Evolutionary conservation across 1,139 yeast genomes (phyloP), one percentile per base, ranked within the genome.

Genomic region (Kurtzmaniella quercitrusa): DNA sequence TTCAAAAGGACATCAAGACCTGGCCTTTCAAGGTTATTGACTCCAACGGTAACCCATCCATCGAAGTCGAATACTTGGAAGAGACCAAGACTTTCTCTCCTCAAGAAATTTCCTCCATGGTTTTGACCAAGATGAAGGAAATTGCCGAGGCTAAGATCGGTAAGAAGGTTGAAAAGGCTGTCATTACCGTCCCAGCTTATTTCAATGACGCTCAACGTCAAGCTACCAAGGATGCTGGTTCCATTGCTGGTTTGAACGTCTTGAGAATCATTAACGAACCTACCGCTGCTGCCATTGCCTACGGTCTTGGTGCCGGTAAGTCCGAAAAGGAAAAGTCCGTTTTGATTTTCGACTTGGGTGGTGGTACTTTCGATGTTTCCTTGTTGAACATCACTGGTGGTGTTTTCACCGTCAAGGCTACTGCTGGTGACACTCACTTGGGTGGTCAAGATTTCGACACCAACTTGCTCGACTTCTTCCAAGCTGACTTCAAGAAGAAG

Each of bases 351-450:
- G 76, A 71, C 60, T 68, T 71, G 60, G 77, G 77, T 66, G 77
- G 77, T 61, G 77, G 77, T 63, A 71, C 77, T 53, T 71, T 71
- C 59, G 76, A 71, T 67, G 77, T 71, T 23, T 69, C 97, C 41
- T 77, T 90, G 57, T 79, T 90, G 62, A 84, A 91, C 54, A 90
- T 90, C 66, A 95, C 90, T 70, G 96, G 90, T 55, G 97, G 97
- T 83, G 89, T 91, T 61, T 90, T 90, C 74, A 94, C 90, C 71
- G 98, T 90, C 63, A 89, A 89, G 81, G 91, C 97, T 55, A 90
- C 98, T 60, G 96, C 97, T 54, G 98, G 98, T 86, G 97, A 90
- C 75, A 90, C 97, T 56, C 97, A 90, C 73, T 81, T 90, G 77
- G 97, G 97, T 80, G 97, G 97, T 81, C 96, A 90, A 64, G 77